Base-by-base conservation (phyloP, 345 rosid species). In the Salix caprea region DNA sequence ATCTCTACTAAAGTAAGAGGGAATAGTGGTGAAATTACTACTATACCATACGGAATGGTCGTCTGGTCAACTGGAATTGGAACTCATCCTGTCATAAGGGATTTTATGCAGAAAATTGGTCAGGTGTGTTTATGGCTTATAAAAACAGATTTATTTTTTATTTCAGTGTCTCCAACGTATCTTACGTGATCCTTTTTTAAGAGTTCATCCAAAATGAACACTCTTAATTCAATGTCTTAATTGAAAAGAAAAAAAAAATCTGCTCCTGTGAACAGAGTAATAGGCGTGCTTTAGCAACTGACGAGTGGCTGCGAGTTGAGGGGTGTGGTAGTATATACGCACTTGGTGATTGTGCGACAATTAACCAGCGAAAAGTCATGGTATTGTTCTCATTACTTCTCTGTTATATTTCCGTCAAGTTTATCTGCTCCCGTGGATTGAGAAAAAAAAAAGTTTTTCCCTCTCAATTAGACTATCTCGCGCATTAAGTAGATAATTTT, bases 1-100 rank as follows among this genome's bases (percentile, higher is more conserved):
- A 96, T 96, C 69, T 88, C 90, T 54, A 89, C 98, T 12, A 96
- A 90, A 87, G 90, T 66, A 71, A 91, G 83, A 77, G 92, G 84
- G 72, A 88, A 81, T 40, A 97, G 92, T 44, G 86, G 92, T 44
- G 86, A 87, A 77, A 80, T 77, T 65, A 72, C 87, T 58, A 75
- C 90, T 44, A 89, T 89, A 44, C 98, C 98, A 34, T 93, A 93
- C 74, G 99, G 99, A 71, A 90, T 96, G 99, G 90, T 88, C 72
- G 96, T 96, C 81, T 96, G 98, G 99, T 96, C 99, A 80, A 96
- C 99, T 69, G 99, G 99, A 73, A 93, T 93, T 81, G 99, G 96
- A 79, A 86, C 96, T 65, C 93, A 84, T 68, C 91, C 97, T 68
- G 93, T 92, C 67, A 82, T 92, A 24, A 93, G 81, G 86, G 96